phyloP scores from a whole-genome alignment of 1,284 basidiomycete species.

The Pseudozyma sp. region DNA sequence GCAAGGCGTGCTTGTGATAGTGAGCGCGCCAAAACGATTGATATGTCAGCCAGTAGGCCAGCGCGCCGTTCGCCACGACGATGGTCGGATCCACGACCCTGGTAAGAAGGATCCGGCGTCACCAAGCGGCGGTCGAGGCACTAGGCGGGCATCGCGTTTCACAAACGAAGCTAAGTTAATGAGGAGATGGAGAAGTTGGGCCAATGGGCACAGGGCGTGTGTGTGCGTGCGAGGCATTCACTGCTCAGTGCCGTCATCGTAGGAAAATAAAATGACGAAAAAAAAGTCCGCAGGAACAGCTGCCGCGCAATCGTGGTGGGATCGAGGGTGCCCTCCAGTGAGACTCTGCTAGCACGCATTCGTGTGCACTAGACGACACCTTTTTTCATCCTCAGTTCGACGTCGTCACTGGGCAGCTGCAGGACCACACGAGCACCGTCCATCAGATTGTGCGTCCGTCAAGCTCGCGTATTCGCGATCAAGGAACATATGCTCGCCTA shows the following conservation, averaged over 20 bases:
- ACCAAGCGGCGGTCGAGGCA: not conserved
- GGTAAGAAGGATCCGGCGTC: not conserved
- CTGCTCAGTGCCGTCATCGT: slow-evolving; percentile 43
- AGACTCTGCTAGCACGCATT: slow-evolving; percentile 1
- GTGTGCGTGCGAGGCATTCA: not conserved
- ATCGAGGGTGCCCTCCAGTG: not conserved
- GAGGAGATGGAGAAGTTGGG: not conserved
- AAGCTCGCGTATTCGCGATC: slow-evolving; percentile 8
- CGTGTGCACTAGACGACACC: not conserved
- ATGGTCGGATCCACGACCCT: not conserved
- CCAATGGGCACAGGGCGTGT: slow-evolving; percentile 18
- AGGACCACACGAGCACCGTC: slow-evolving; percentile 7
- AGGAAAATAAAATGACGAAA: not conserved
- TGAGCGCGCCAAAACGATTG: too few relatives aligned
- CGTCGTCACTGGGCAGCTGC: not conserved
- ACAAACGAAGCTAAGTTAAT: slow-evolving; percentile 1
- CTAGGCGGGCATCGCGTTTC: not conserved
- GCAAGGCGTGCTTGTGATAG: too few relatives aligned
- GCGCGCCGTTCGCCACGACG: not conserved
- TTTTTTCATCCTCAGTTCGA: not conserved
- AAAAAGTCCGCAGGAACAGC: slow-evolving; percentile 13
- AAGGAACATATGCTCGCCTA: slow-evolving; percentile 25
- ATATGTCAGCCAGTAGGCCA: not conserved
- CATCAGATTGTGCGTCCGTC: slow-evolving; percentile 1
- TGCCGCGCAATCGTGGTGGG: slow-evolving; percentile 16